Evolutionary conservation across 2,329 filamentous ascomycete species (phyloP), one percentile per base, ranked within the genome.

Genomic region (Xylariaceae sp.): DNA sequence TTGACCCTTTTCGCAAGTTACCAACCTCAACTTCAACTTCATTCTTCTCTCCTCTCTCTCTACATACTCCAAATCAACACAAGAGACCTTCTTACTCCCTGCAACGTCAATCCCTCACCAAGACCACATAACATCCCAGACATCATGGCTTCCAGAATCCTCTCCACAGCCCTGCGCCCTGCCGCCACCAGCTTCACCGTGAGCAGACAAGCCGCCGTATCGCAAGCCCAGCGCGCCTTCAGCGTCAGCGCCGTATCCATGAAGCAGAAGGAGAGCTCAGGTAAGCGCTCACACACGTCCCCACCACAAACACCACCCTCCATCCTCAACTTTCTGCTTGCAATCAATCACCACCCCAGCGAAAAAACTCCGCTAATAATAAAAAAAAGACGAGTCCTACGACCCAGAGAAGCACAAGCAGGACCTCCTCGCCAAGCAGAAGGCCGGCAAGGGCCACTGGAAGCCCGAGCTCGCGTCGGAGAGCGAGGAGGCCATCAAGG

Each of bases 401-500:
- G 73, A 59, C 41, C 51, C 55, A 2, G 56, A 81, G 44, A 73
- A 66, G 56, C 76, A 80, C 65, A 81, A 82, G 65, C 61, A 73
- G 39, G 76, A 81, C 54, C 69, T 70, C 16, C 64, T 83, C 30
- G 43, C 71, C 48, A 88, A 89, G 69, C 74, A 86, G 44, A 78
- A 82, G 60, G 64, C 73, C 27, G 85, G 85, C 44, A 73, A 77
- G 59, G 81, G 72, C 37, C 73, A 87, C 58, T 92, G 87, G 86
- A 83, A 85, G 65, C 71, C 82, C 15, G 80, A 83, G 59, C 70
- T 94, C 34, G 85, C 86, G 3, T 85, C 80, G 34, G 78, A 87
- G 63, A 85, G 82, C 62, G 87, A 94, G 69, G 84, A 85, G 60
- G 78, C 77, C 52, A 71, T 92, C 63, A 81, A 76, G 67, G 83